Conservation (phyloP, 1,139 yeast species). For the Hemisphaericaspora xylanilytica region DNA sequence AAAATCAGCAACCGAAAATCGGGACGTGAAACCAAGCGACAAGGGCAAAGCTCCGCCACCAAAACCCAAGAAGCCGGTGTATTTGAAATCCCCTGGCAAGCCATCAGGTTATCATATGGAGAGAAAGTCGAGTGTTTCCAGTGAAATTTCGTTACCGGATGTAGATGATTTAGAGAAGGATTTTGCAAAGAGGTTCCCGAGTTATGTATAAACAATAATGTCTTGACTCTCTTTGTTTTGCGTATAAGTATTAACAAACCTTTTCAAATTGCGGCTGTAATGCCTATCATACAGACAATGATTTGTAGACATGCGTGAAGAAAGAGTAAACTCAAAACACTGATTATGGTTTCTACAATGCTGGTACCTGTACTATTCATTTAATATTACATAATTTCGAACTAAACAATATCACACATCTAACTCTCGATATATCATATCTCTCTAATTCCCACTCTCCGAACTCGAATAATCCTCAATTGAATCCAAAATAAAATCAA, state of each 20-base stretch:
- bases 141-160: constrained; percentile 51
- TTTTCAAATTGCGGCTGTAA: no score
- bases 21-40: neutral
- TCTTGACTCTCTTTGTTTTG: neutral
- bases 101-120: constrained; percentile 13
- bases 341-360: no score
- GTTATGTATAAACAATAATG: constrained; percentile 44
- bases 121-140: constrained; percentile 35
- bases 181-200: constrained; percentile 54
- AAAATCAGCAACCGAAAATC: neutral
- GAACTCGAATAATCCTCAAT: constrained; percentile 49
- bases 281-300: no score
- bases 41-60: constrained; percentile 47
- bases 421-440: no score
- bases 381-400: no score
- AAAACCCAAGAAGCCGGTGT: constrained; percentile 58
- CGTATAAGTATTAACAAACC: no score
- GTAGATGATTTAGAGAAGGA: constrained; percentile 55
- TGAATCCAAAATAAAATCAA: constrained; percentile 78
- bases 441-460: constrained; percentile 19
- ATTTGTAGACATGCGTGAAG: no score
- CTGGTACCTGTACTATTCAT: no score
- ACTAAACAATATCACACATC: no score
- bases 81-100: constrained; percentile 41
- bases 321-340: no score